A percentile compares a stretch with the other conserved stretches of the same genome.
These are phyloP conservation scores for Hymenoscyphus scutula DNA, from an alignment of 2,329 filamentous ascomycete genomes.

Conservation along the genomic window DNA sequence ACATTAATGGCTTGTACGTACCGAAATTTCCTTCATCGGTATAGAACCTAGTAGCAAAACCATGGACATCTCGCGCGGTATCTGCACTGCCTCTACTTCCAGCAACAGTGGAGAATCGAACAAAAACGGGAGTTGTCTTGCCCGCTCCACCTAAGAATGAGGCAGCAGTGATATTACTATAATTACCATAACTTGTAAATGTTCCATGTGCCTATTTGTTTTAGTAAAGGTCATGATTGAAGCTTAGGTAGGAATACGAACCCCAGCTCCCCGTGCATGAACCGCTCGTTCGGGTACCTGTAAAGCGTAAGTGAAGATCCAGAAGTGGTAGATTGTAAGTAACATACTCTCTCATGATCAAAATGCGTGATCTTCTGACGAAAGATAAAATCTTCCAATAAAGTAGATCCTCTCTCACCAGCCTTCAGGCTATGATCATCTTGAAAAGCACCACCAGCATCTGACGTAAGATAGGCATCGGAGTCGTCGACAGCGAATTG, in stretches of 20 bases:
- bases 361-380: constrained; percentile 69
- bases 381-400: constrained; percentile 73
- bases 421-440: constrained; percentile 66
- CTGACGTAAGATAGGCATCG: constrained; percentile 57
- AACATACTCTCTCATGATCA: constrained; percentile 63
- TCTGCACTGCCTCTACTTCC: constrained; percentile 68
- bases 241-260: constrained; percentile 35
- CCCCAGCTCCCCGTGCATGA: constrained; percentile 63
- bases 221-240: constrained; percentile 46
- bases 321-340: background rate
- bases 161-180: constrained; percentile 65
- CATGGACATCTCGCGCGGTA: constrained; percentile 68
- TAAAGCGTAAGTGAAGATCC: background rate
- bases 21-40: constrained; percentile 51
- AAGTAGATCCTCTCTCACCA: constrained; percentile 62
- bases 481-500: constrained; percentile 43
- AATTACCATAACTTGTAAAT: constrained; percentile 66
- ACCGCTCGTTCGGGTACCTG: constrained; percentile 58
- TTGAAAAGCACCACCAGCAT: constrained; percentile 64
- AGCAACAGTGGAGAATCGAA: constrained; percentile 74
- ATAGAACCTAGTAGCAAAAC: constrained; percentile 59
- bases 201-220: constrained; percentile 56
- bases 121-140: constrained; percentile 63
- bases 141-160: constrained; percentile 57
- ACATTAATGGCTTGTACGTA: constrained; percentile 37